Base-by-base conservation (phyloP, 768 basidiomycete species). In the Collybia nuda region DNA sequence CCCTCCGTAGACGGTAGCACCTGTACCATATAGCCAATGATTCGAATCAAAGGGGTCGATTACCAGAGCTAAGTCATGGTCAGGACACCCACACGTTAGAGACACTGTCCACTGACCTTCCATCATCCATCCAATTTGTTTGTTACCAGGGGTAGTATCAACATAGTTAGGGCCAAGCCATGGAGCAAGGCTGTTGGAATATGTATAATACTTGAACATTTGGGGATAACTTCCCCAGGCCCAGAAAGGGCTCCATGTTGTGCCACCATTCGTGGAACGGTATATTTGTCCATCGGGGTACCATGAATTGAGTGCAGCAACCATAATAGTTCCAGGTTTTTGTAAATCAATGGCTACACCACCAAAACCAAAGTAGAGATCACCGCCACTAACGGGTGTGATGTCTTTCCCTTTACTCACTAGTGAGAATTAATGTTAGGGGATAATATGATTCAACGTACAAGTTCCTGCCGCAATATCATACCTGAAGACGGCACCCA, bases 81-180 rank as follows among this genome's bases (percentile, higher is more conserved):
- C 17, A 47, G 32, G 38, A 22, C 41, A 26, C 3, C 21, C 15
- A 11, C 5, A 8, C 22, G 6, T 38, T 22, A 5, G 39, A 17
- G 40, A 28, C 40, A 39, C 32, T 32, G 32, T 35, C 9, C 12
- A 52, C 65, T 41, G 51, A 69, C 81, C 66, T 71, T 86, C 84
- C 78, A 86, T 85, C 84, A 85, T 85, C 84, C 84, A 86, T 8
- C 85, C 84, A 41, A 84, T 77, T 52, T 83, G 82, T 47, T 74
- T 61, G 36, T 69, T 67, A 4, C 76, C 76, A 14, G 70, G 60
- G 18, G 66, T 72, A 1, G 67, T 70, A n/a, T 76, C 71, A 6
- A 76, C 76, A 51, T 64, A 68, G 52, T 75, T 70, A 6, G 75
- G 73, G 17, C 82, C 81, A 4, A 85, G 62, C 82, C 83, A 86